Evolutionary conservation across 352 stramenopile genomes (phyloP), one percentile per base, ranked within the genome.

Genomic region (Globisporangium alternatum): DNA sequence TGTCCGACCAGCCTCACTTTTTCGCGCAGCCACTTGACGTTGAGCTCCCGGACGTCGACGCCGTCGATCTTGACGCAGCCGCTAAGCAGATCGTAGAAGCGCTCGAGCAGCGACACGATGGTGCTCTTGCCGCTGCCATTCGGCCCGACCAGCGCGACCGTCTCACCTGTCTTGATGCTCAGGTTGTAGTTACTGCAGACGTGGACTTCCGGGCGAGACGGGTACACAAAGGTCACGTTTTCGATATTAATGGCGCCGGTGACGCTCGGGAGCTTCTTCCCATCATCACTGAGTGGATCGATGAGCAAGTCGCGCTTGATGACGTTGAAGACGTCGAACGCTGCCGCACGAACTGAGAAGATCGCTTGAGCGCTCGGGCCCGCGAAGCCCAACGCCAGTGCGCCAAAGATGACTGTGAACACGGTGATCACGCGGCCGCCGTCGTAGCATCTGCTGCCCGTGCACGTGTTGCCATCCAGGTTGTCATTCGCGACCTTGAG

Each of bases 1-100:
- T 99, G 95, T 1, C 92, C 85, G 2, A 99, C 93, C 17, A 98
- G 79, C 8, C 91, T 93, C 49, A 98, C 88, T 10, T 74, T 52
- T n/a, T 70, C 62, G 45, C 94, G 75, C 28, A 98, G 74, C 63
- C 69, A 90, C 47, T 77, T 75, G 48, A 95, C 82, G 28, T 81
- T 89, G 1, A 95, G 47, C 19, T 60, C 65, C 9, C 78, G 64
- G 22, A 95, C 71, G 67, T 83, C 57, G 45, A 49, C 52, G 25
- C 66, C 69, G 48, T 74, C 69, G 9, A 76, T 48, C 8, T 45
- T 44, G 2, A 76, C 56, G 25, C 17, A 37, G 19, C 69, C 69
- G 28, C 21, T 21, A 0, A 35, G 33, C 6, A 95, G 75, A 68
- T 98, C 89, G 65, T 97, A 98, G 67, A 98, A 97, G 10, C 91